These are phyloP conservation scores for Metschnikowia koreensis DNA, from an alignment of 805 yeast species.

Conservation along the genomic window DNA sequence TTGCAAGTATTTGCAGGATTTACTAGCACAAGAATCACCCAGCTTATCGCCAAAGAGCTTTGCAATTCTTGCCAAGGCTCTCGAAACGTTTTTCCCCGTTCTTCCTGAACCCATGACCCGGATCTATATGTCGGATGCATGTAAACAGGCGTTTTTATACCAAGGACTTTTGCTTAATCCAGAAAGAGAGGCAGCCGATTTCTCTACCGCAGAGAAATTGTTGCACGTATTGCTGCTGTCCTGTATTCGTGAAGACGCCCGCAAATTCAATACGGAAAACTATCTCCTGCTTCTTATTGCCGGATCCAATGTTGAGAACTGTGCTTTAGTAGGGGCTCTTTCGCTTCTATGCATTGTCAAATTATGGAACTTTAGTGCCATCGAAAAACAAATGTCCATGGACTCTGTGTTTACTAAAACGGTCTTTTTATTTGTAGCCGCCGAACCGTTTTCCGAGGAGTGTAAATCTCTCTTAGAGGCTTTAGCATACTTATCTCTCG, in stretches of 20 bases:
- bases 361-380: slow-evolving; percentile 19
- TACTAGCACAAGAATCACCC: not conserved
- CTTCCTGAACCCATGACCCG: slow-evolving; percentile 11
- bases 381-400: slow-evolving; percentile 16
- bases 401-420: slow-evolving; percentile 9
- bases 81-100: slow-evolving; percentile 16
- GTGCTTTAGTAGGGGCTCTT: slow-evolving; percentile 5
- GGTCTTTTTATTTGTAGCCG: slow-evolving; percentile 1
- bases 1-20: not conserved
- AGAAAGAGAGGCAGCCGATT: slow-evolving; percentile 4
- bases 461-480: slow-evolving; percentile 11
- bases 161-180: slow-evolving; percentile 10
- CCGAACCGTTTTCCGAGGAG: not conserved
- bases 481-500: slow-evolving; percentile 17
- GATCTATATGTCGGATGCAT: slow-evolving; percentile 12
- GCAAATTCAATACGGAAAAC: slow-evolving; percentile 16
- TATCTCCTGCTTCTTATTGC: slow-evolving; percentile 15
- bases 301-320: slow-evolving; percentile 7
- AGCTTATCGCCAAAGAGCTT: not conserved
- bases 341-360: slow-evolving; percentile 19
- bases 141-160: slow-evolving; percentile 12
- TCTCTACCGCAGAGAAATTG: slow-evolving; percentile 9
- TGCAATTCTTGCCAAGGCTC: slow-evolving; percentile 3
- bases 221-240: slow-evolving; percentile 16
- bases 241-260: slow-evolving; percentile 16